Evolutionary conservation across 805 yeast genomes (phyloP).

Genomic region (Lachancea fermentati): DNA sequence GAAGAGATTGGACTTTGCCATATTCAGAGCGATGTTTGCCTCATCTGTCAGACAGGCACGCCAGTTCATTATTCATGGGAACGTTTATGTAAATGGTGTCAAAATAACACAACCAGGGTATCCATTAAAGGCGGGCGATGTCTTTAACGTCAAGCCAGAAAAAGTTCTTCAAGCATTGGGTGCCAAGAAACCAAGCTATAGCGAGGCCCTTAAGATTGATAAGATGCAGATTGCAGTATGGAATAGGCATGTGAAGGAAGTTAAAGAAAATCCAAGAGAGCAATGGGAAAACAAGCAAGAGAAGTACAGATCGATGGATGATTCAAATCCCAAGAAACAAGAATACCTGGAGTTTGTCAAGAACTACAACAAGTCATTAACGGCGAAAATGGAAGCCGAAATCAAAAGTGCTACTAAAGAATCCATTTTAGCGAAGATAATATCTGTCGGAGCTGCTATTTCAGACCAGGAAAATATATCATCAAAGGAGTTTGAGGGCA

Average conservation of each 20-base stretch:
- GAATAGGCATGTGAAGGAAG: conserved; percentile 65
- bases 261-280: conserved; percentile 39
- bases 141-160: conserved; percentile 80
- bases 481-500: conserved; percentile 31
- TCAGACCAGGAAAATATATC: conserved; percentile 20
- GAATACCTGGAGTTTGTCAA: conserved; percentile 20
- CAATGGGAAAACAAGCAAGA: conserved; percentile 26
- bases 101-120: conserved; percentile 73
- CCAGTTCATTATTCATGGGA: conserved; percentile 73
- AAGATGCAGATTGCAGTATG: conserved; percentile 65
- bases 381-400: conserved; percentile 19
- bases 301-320: conserved; percentile 19
- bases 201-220: conserved; percentile 63
- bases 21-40: conserved; percentile 90
- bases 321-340: conserved; percentile 24
- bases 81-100: conserved; percentile 82
- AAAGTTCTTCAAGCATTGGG: conserved; percentile 84
- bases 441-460: conserved; percentile 24
- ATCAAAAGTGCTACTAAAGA: conserved; percentile 39
- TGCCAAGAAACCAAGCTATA: conserved; percentile 69
- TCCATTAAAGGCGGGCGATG: conserved; percentile 76
- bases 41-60: conserved; percentile 92
- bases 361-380: conserved; percentile 22
- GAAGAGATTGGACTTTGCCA: conserved; percentile 81
- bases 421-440: conserved; percentile 40